A percentile compares a stretch with the other conserved stretches of the same genome.
Conservation (phyloP, 2,329 filamentous ascomycete species). For the Aspergillus uvarum region DNA sequence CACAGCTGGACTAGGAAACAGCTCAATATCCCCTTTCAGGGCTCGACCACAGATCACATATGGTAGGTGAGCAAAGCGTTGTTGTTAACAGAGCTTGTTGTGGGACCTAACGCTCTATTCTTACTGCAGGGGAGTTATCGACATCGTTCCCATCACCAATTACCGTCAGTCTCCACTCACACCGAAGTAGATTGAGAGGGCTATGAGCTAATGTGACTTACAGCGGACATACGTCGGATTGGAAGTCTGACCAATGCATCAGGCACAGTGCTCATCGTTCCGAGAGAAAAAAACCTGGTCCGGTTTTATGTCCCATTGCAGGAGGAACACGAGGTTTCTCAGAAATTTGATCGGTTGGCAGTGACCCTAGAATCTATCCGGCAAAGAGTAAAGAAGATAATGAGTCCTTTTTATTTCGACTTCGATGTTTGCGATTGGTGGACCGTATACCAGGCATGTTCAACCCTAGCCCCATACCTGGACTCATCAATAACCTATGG, state of each 20-base stretch:
- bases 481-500: background rate
- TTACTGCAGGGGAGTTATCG: constrained; percentile 39
- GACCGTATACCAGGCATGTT: constrained; percentile 12
- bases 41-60: constrained; percentile 48
- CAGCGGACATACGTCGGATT: constrained; percentile 55
- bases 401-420: constrained; percentile 8
- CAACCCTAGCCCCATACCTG: background rate
- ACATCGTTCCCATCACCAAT: constrained; percentile 54
- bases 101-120: background rate
- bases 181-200: background rate
- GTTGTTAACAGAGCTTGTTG: background rate
- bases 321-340: background rate
- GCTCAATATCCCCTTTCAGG: constrained; percentile 56
- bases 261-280: constrained; percentile 63
- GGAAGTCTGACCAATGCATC: constrained; percentile 54
- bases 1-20: constrained; percentile 62
- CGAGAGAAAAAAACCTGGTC: constrained; percentile 51
- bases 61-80: constrained; percentile 20
- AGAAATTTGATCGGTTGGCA: constrained; percentile 8
- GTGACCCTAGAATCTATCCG: constrained; percentile 11
- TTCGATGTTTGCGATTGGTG: constrained; percentile 18
- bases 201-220: constrained; percentile 10
- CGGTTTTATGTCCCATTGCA: constrained; percentile 14
- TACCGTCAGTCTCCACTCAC: constrained; percentile 42
- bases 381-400: constrained; percentile 6